Base-by-base conservation (phyloP, 2,329 filamentous ascomycete species). In the Fusarium sp. region DNA sequence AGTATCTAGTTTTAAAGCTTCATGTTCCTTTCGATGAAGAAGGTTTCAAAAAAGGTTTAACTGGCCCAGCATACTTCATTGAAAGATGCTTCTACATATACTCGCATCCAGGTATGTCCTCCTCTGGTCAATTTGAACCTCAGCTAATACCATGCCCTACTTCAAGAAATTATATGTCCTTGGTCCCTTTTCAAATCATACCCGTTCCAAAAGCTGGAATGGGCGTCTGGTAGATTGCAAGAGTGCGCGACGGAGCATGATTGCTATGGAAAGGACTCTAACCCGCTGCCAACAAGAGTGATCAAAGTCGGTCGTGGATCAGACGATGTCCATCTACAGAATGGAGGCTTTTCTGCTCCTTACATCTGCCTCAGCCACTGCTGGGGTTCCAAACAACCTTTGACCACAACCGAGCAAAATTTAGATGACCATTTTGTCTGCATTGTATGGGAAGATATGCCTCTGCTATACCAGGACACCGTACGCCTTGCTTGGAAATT, bases 281-380 rank as follows among this genome's bases (percentile, higher is more conserved):
- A 2, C 0, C 16, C 8, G 5, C 9, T 38, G 0, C 34, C 34
- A 11, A 38, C 34, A 6, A 6, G 34, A n/a, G 34, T 38, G 2
- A 38, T 38, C 1, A 6, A 2, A 6, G 16, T 38, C 9, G 32
- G 32, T 1, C 32, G 16, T 6, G 1, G 9, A 11, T 9, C 32
- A 4, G 2, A 6, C 0, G 32, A 38, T 6, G 6, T 38, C 0
- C 5, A 16, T 6, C 5, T 38, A 4, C 32, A 38, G 5, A 4
- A 4, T 0, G 32, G 32, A n/a, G 32, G 9, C 5, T 6, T 2
- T 4, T 2, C 2, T 9, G 32, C 32, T n/a, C 16, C 0, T 0
- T 38, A 38, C 2, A 38, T 38, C 2, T 38, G 32, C 4, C 32
- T 38, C 1, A 38, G 32, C 0, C 32, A 38, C 16, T 38, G 32